phyloP scores from a whole-genome alignment of 1,284 basidiomycete species.

The Malassezia brasiliensis region DNA sequence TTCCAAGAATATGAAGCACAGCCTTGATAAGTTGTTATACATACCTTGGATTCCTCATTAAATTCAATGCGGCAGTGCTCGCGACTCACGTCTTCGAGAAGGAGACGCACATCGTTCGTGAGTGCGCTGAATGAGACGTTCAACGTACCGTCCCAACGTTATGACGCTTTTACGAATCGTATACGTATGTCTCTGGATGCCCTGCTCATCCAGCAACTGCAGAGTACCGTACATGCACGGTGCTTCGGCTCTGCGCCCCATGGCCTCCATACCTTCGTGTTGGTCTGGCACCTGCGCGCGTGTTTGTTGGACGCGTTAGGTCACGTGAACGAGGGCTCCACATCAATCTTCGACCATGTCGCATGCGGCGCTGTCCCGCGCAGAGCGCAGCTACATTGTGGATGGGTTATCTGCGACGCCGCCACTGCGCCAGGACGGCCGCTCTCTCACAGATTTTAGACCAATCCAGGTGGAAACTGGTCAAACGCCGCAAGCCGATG shows the following conservation, averaged over 20 bases:
- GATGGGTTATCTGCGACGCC: slow-evolving; percentile 28
- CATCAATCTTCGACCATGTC: slow-evolving; percentile 19
- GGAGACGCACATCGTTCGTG: slow-evolving; percentile 13
- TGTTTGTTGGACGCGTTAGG: neutral
- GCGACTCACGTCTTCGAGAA: slow-evolving; percentile 17
- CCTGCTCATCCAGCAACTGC: slow-evolving; percentile 3
- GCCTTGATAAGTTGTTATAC: neutral
- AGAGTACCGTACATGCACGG: neutral
- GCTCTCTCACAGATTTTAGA: slow-evolving; percentile 28
- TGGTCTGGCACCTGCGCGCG: slow-evolving; percentile 3
- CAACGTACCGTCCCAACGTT: slow-evolving; percentile 9
- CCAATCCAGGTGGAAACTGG: slow-evolving; percentile 26
- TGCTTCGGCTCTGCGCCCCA: neutral
- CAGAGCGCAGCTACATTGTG: slow-evolving; percentile 35
- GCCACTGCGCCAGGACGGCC: slow-evolving; percentile 31
- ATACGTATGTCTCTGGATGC: neutral
- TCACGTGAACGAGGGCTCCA: slow-evolving; percentile 4
- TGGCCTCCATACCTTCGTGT: neutral
- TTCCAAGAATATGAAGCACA: slow-evolving; percentile 2
- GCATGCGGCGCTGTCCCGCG: slow-evolving; percentile 30
- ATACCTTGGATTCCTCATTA: neutral
- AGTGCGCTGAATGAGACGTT: neutral
- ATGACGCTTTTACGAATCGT: slow-evolving; percentile 1
- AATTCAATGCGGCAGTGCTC: slow-evolving; percentile 9
- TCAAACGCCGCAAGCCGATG: slow-evolving; percentile 30